Evolutionary conservation across 2,329 filamentous ascomycete genomes (phyloP), one percentile per base, ranked within the genome.

Genomic region (Fusarium drepaniforme): DNA sequence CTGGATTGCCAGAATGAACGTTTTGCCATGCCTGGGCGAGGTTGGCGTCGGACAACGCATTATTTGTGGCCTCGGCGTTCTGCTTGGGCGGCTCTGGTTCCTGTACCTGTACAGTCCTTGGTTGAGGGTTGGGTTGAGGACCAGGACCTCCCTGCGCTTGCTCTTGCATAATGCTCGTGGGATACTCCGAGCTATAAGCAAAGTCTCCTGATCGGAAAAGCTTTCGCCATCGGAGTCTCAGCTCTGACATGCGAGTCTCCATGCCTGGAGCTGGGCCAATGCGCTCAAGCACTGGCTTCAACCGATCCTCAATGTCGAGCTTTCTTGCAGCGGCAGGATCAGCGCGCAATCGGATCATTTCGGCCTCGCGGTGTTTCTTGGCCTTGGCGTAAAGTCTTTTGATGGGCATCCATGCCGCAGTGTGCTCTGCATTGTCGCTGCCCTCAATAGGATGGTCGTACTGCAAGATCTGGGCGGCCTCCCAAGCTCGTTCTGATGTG

Each of bases 371-470:
- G 35, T 75, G 73, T 2, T 58, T 61, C 9, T 71, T 75, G 5
- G 73, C 73, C 40, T 75, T 75, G 4, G 51, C 70, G n/a, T 71
- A 75, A 2, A 75, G 73, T 13, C 63, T 65, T 44, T 74, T 74
- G 8, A 75, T 71, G 5, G 73, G 73, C 64, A 75, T 75, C 73
- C 73, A 75, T 15, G 71, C 73, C 13, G 73, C 73, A 3, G 73
- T 75, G 33, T 75, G 73, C 13, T 76, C 65, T 5, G 70, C 53
- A 28, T 40, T 73, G 30, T 51, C 63, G 8, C 64, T 67, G 25
- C 67, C 70, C 16, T 74, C 46, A 8, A 75, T 69, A 3, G 73
- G 73, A n/a, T 75, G 73, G 18, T 75, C 73, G 13, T 75, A 75
- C 15, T 74, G 73, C 35, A 75, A 60, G 28, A 75, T 75, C 42